Evolutionary conservation across 73 alveolate genomes (phyloP).

Genomic region (Tetrahymena malaccensis): DNA sequence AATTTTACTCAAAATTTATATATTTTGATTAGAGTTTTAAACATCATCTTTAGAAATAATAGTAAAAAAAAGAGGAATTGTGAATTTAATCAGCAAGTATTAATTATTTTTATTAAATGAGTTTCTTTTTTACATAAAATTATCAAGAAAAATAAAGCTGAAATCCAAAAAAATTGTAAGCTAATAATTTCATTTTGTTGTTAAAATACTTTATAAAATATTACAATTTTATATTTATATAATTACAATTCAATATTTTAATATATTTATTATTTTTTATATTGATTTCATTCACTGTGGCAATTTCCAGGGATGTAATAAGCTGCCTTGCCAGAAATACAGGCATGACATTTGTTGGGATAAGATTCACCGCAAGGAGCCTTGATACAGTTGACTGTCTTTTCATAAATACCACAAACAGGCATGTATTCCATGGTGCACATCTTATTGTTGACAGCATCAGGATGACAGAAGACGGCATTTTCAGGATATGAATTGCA

Average conservation of each 20-base stretch:
- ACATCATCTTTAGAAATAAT: no score
- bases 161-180: no score
- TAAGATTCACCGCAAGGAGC: conserved; percentile 13
- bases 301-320: conserved; percentile 1
- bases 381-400: not conserved
- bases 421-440: not conserved
- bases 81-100: no score
- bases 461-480: not conserved
- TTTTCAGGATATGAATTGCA: not conserved
- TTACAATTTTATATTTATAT: not conserved
- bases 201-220: no score
- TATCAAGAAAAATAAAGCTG: no score
- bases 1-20: no score
- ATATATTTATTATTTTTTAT: not conserved
- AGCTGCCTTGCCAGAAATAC: not conserved
- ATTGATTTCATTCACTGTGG: not conserved
- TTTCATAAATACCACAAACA: not conserved
- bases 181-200: no score
- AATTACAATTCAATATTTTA: not conserved
- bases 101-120: no score
- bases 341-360: conserved; percentile 18
- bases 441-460: not conserved
- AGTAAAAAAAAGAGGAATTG: no score
- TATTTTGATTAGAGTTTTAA: no score
- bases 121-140: no score